Evolutionary conservation across 148 eudicot species (phyloP), one percentile per base, ranked within the genome.

Genomic region (Rheum nobile): DNA sequence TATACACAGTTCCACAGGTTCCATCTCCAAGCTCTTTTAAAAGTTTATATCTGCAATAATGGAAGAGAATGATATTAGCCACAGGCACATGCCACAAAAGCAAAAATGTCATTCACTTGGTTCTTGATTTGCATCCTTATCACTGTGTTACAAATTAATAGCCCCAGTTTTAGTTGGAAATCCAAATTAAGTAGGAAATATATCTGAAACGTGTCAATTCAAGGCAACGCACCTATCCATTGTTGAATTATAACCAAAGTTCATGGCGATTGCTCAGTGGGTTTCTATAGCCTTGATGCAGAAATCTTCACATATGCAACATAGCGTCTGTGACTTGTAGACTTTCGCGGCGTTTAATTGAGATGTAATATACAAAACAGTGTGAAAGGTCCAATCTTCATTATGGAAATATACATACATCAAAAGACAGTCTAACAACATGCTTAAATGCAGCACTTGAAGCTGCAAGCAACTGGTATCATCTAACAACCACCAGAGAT

Each of bases 21-120:
- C 98, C 98, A 79, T 91, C 91, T 72, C 98, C 98, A 78, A 94
- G 87, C 84, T 91, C 98, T 50, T 89, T 79, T 82, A 89, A 84
- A 61, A 88, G 59, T 82, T 80, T 88, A 82, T 89, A 94, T 75
- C 98, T 94, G 89, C 75, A 83, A 47, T 39, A 59, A 76, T 8
- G n/a, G 16, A 76, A 67, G 29, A 48, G 50, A 21, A 37, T 26
- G 46, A 39, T 41, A 43, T 71, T 39, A 72, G 63, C 82, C 74
- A 55, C 14, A 22, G 22, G 31, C n/a, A 55, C 63, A 22, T 22
- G 26, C 57, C 24, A 14, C 3, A 28, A 28, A 61, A 61, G 12
- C 13, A 59, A 2, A 34, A 31, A 65, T 14, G 39, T 6, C 8
- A 11, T 63, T 32, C 22, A 63, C 69, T 63, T 65, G 38, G 69